Evolutionary conservation across 2,329 filamentous ascomycete species (phyloP), one percentile per base, ranked within the genome.

Genomic region (Exophiala phaeomuriformis): DNA sequence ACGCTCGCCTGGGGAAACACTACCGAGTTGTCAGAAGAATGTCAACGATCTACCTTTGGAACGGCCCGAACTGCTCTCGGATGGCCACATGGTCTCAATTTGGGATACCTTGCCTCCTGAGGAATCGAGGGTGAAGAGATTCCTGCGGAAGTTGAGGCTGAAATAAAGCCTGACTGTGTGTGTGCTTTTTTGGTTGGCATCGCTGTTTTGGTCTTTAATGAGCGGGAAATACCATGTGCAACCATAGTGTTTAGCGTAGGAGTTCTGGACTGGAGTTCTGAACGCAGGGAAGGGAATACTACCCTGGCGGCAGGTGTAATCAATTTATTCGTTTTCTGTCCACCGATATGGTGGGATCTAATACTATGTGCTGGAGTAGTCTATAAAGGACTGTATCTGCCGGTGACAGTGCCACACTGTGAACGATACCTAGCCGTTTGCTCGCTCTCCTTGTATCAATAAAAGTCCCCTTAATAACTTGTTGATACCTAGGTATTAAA

Each of bases 11-110:
- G 84, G 84, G 3, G 77, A 84, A 7, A 27, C 39, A 91, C 57
- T 81, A 85, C 7, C 77, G 84, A 56, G 77, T 88, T 10, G 88
- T 90, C 47, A 47, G 29, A 63, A 82, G 82, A 40, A 87, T 83
- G 72, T 72, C 32, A 56, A 72, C 60, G 69, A 77, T 59, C 75
- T 82, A 56, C 77, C 80, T 1, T 67, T 82, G 33, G 75, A 76
- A n/a, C 66, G 82, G 12, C 77, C 78, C 37, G 74, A 76, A 41
- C 68, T 84, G 19, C 71, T 75, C 2, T 66, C 67, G 5, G 64
- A 72, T 6, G 72, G 73, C 12, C 71, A 75, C 51, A 71, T 62
- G 19, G 60, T 64, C 28, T 63, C 75, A 4, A 63, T 71, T 35
- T 73, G 71, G 69, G 72, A 75, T 59, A 71, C 69, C 3, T 70